Evolutionary conservation across 352 stramenopile genomes (phyloP).

Genomic region (Phytophthora agathidicida): DNA sequence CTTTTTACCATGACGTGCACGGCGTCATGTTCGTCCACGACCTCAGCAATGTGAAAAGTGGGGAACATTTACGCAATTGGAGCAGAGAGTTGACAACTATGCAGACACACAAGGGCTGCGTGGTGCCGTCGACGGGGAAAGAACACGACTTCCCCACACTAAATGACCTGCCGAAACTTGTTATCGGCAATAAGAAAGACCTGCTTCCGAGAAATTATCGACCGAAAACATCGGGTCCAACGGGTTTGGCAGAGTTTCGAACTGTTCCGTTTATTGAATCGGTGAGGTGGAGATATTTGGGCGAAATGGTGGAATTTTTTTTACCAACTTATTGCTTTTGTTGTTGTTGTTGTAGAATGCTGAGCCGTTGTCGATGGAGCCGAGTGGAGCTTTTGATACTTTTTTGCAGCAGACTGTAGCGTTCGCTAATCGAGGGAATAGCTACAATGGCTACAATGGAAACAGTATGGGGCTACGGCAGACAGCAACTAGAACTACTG

Average conservation of each 20-base stretch:
- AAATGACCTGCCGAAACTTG: slow-evolving; percentile 63
- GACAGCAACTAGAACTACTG: slow-evolving; percentile 45
- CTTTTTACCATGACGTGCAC: slow-evolving; percentile 87
- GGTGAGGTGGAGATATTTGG: slow-evolving; percentile 28
- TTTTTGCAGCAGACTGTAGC: slow-evolving; percentile 72
- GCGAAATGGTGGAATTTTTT: not conserved
- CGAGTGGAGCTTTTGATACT: slow-evolving; percentile 48
- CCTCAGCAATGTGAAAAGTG: slow-evolving; percentile 76
- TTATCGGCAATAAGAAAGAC: slow-evolving; percentile 87
- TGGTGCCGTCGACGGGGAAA: slow-evolving; percentile 43
- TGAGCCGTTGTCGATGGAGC: slow-evolving; percentile 58
- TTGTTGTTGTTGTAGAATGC: slow-evolving; percentile 48
- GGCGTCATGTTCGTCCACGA: slow-evolving; percentile 87
- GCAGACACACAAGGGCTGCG: slow-evolving; percentile 63
- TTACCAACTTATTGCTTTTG: not conserved
- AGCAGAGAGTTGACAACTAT: slow-evolving; percentile 49
- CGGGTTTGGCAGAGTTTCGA: slow-evolving; percentile 46
- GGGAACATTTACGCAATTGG: slow-evolving; percentile 74
- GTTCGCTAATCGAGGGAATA: slow-evolving; percentile 53
- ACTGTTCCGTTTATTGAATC: slow-evolving; percentile 61
- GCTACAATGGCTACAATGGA: slow-evolving; percentile 18
- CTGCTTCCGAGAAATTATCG: slow-evolving; percentile 27
- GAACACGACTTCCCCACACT: slow-evolving; percentile 49
- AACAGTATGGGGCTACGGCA: slow-evolving; percentile 50
- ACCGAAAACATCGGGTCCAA: slow-evolving; percentile 33